phyloP scores from a whole-genome alignment of 495 filamentous ascomycete species.

The Penicillium simplicissimum region DNA sequence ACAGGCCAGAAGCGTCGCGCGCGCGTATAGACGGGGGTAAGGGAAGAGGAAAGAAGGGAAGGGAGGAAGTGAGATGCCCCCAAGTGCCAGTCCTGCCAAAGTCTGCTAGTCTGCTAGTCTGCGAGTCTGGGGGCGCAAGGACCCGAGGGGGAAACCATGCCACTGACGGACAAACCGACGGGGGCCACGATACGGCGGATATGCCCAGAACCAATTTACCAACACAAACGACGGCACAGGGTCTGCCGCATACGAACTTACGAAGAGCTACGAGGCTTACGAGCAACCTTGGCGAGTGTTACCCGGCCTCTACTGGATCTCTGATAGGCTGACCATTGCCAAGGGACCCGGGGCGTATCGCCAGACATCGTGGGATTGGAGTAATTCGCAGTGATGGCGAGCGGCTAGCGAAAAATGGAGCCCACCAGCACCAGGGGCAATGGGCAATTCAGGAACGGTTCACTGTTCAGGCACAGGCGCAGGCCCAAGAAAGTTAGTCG shows the following conservation, averaged over 20 bases:
- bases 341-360: conserved; percentile 1
- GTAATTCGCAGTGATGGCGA: conserved; percentile 8
- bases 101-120: background rate
- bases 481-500: background rate
- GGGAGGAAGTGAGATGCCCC: conserved; percentile 2
- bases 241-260: conserved; percentile 7
- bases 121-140: conserved; percentile 5
- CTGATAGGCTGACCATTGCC: background rate
- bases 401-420: conserved; percentile 8
- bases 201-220: conserved; percentile 2
- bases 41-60: conserved; percentile 13
- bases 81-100: background rate
- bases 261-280: no score
- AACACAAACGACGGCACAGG: background rate
- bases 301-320: conserved; percentile 4
- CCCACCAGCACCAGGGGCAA: no score
- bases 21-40: conserved; percentile 6
- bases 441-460: background rate
- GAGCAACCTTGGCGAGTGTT: conserved; percentile 13
- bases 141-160: background rate
- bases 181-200: conserved; percentile 14
- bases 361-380: conserved; percentile 17
- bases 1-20: conserved; percentile 15
- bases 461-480: no score
- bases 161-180: background rate